phyloP scores from a whole-genome alignment of 2,329 filamentous ascomycete genomes.

The Spiromastix sp. region DNA sequence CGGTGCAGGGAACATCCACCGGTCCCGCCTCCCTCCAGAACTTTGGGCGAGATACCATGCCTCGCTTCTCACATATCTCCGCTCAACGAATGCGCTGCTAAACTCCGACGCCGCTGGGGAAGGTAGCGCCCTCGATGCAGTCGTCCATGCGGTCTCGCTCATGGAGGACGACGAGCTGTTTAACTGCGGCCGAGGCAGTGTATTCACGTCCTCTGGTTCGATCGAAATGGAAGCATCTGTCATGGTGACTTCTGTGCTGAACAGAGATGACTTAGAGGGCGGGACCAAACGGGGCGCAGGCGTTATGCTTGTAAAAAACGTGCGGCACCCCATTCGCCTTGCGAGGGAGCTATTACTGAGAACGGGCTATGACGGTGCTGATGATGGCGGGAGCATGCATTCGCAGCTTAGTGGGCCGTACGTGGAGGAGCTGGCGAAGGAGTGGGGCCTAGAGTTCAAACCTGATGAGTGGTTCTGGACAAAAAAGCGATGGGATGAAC shows the following conservation, averaged over 20 bases:
- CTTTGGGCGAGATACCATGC: constrained; percentile 49
- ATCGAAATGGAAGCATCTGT: constrained; percentile 81
- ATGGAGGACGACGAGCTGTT: constrained; percentile 75
- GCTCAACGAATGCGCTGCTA: constrained; percentile 33
- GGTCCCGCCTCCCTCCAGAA: constrained; percentile 46
- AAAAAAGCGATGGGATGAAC: constrained; percentile 67
- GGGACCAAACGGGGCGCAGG: constrained; percentile 63
- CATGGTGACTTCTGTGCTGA: constrained; percentile 56
- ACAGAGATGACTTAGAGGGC: constrained; percentile 4
- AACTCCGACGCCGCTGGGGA: constrained; percentile 16
- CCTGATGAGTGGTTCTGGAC: constrained; percentile 69
- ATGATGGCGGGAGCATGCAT: constrained; percentile 40
- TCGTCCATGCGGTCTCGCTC: constrained; percentile 61
- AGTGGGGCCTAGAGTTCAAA: constrained; percentile 57
- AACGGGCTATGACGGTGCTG: constrained; percentile 26
- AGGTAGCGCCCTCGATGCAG: constrained; percentile 59
- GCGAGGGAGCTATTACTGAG: constrained; percentile 59
- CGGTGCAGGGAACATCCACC: constrained; percentile 60
- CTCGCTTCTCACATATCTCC: constrained; percentile 53
- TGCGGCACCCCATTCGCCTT: constrained; percentile 71
- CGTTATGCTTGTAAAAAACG: constrained; percentile 59
- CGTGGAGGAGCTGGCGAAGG: constrained; percentile 57
- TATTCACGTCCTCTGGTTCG: constrained; percentile 72
- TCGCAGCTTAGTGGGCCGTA: constrained; percentile 57
- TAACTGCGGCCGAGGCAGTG: constrained; percentile 74